Evolutionary conservation across 495 filamentous ascomycete species (phyloP), one percentile per base, ranked within the genome.

Genomic region (Sordaria brevicollis): DNA sequence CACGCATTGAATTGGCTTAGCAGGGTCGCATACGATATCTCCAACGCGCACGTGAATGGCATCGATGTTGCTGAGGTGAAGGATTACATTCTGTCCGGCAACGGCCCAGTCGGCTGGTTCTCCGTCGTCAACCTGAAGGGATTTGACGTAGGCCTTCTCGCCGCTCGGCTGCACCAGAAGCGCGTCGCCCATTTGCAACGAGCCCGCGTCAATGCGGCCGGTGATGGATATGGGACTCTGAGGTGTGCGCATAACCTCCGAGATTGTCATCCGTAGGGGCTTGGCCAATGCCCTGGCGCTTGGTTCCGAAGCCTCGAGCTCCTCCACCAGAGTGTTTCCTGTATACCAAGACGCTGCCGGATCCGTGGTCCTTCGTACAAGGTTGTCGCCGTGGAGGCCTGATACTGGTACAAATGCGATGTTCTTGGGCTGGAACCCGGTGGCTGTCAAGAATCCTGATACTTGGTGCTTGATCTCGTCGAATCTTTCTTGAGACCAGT

Each of bases 51-150:
- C 85, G 75, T 97, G 91, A 17, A 91, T 85, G 2, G 90, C 85
- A 71, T 97, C 93, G 75, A 97, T 93, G 69, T 92, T 91, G n/a
- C 86, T 84, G 67, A 99, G 85, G 75, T 96, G 91, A 21, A 99
- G 79, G 2, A 89, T 88, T 10, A 91, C 87, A 68, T 96, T 96
- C 75, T 97, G 93, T 15, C 96, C 94, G 2, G 94, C 95, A n/a
- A 97, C 93, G 4, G 93, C 95, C 93, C 93, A 99, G 69, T 97
- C 92, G 11, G 80, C 84, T 4, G 86, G 79, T 43, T 91, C 88
- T 62, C 49, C 49, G 25, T 87, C 84, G 72, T 94, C 89, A 19
- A 93, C 86, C 72, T 93, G 90, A 19, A 99, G 75, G 11, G 85
- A 90, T 75, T 91, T 95, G 75, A 98, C 84, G 35, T 84, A 86